Evolutionary conservation across 2,329 filamentous ascomycete genomes (phyloP).

Genomic region (Verticillium longisporum): DNA sequence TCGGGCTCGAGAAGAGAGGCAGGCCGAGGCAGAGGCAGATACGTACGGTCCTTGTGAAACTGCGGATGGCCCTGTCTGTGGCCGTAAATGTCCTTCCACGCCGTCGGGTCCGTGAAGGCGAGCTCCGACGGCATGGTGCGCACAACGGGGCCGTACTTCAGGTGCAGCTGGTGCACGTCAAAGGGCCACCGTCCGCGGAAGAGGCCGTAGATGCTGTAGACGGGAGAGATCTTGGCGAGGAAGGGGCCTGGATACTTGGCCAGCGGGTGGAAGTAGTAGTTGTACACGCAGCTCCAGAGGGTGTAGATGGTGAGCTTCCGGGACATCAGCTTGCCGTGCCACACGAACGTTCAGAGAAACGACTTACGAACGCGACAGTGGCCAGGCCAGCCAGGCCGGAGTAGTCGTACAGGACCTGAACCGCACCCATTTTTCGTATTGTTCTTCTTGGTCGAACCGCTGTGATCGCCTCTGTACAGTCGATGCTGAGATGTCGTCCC

Average conservation of each 20-base stretch:
- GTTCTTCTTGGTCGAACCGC: too few relatives aligned
- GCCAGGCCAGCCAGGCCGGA: not conserved
- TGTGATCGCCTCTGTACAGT: too few relatives aligned
- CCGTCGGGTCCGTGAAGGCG: constrained; percentile 11
- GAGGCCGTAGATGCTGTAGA: constrained; percentile 5
- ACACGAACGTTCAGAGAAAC: not conserved
- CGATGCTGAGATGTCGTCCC: not conserved
- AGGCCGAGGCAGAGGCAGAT: too few relatives aligned
- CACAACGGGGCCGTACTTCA: constrained; percentile 10
- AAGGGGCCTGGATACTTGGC: constrained; percentile 18
- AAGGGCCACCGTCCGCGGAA: constrained; percentile 8
- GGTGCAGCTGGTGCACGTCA: constrained; percentile 6
- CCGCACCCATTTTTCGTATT: not conserved
- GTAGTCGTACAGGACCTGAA: not conserved
- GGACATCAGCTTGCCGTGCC: not conserved
- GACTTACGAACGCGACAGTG: not conserved
- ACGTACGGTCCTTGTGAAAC: constrained; percentile 7
- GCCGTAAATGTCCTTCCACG: constrained; percentile 13
- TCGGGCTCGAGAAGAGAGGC: not conserved
- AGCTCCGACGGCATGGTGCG: constrained; percentile 13
- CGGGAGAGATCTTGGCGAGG: constrained; percentile 6
- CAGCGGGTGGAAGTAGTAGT: constrained; percentile 23
- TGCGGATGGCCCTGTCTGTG: constrained; percentile 5
- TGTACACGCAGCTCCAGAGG: constrained; percentile 14
- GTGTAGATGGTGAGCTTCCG: not conserved